Conservation (phyloP, 1,139 yeast species). For the Geotrichum carabidarum region DNA sequence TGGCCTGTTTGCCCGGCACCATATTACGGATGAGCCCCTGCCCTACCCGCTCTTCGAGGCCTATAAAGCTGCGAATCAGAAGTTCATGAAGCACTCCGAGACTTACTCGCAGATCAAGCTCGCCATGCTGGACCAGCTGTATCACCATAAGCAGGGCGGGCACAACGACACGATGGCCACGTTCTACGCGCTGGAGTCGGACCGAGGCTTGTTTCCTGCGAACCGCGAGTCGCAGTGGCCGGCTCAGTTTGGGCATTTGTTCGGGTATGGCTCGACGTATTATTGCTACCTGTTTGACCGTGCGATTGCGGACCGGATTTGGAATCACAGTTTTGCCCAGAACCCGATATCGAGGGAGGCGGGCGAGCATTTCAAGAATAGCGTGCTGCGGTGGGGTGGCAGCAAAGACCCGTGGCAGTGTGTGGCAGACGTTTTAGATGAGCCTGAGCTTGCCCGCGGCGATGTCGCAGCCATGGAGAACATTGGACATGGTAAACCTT, state of each 20-base stretch:
- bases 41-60: conserved; percentile 35
- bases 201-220: conserved; percentile 38
- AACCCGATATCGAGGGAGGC: conserved; percentile 63
- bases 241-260: conserved; percentile 88
- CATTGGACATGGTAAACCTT: conserved; percentile 33
- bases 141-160: conserved; percentile 47
- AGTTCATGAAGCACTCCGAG: conserved; percentile 62
- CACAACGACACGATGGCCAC: conserved; percentile 50
- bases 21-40: conserved; percentile 60
- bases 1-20: conserved; percentile 66
- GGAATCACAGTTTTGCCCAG: conserved; percentile 62
- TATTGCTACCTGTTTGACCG: conserved; percentile 89
- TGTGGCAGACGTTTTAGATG: conserved; percentile 70
- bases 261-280: conserved; percentile 91
- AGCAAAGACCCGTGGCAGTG: conserved; percentile 85
- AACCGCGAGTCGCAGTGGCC: conserved; percentile 70
- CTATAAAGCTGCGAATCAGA: conserved; percentile 45
- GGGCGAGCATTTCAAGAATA: conserved; percentile 68
- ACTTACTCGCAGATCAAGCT: conserved; percentile 82
- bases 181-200: conserved; percentile 61
- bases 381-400: conserved; percentile 90
- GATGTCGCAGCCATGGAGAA: conserved; percentile 70
- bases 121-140: conserved; percentile 79
- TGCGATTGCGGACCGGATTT: conserved; percentile 83
- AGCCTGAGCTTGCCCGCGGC: conserved; percentile 56